A percentile compares a stretch with the other conserved stretches of the same genome.
phyloP scores from a whole-genome alignment of 495 filamentous ascomycete genomes.

The Sabuloglossum arenarium region DNA sequence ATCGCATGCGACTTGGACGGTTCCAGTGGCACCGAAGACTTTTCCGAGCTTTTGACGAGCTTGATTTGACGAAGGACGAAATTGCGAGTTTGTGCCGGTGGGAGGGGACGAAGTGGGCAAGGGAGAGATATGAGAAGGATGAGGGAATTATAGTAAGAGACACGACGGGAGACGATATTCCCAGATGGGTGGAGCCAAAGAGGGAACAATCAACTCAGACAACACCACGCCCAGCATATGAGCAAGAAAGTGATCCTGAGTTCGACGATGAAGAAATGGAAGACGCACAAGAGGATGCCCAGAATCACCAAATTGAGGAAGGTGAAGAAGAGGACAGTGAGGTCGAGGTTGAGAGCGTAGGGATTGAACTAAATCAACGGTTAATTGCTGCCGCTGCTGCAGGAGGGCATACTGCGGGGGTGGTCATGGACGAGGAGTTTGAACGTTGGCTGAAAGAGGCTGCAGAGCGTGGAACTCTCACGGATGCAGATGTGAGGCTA shows the following conservation, averaged over 20 bases:
- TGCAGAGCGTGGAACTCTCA: conserved; percentile 30
- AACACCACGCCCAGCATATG: neutral
- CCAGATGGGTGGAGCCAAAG: conserved; percentile 25
- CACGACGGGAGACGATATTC: conserved; percentile 53
- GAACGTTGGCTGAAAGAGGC: conserved; percentile 75
- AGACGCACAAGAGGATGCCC: conserved; percentile 8
- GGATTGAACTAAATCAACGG: conserved; percentile 47
- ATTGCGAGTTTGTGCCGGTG: conserved; percentile 66
- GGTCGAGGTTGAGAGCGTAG: conserved; percentile 34
- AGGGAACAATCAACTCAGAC: neutral
- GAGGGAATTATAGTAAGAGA: conserved; percentile 51
- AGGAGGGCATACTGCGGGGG: conserved; percentile 36
- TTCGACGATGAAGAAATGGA: conserved; percentile 7
- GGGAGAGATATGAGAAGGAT: conserved; percentile 65
- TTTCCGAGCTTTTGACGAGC: conserved; percentile 61
- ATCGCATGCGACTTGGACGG: conserved; percentile 65
- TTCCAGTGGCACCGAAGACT: conserved; percentile 64
- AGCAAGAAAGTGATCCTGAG: conserved; percentile 8
- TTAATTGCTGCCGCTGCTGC: conserved; percentile 45
- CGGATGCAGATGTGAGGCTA: neutral
- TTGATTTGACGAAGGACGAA: conserved; percentile 55
- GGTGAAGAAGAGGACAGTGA: conserved; percentile 11
- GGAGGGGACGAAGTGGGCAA: conserved; percentile 86
- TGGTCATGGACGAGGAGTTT: conserved; percentile 57
- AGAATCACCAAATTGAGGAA: conserved; percentile 15